phyloP scores from a whole-genome alignment of 2,329 filamentous ascomycete genomes.

The Hyphodiscus sp. region DNA sequence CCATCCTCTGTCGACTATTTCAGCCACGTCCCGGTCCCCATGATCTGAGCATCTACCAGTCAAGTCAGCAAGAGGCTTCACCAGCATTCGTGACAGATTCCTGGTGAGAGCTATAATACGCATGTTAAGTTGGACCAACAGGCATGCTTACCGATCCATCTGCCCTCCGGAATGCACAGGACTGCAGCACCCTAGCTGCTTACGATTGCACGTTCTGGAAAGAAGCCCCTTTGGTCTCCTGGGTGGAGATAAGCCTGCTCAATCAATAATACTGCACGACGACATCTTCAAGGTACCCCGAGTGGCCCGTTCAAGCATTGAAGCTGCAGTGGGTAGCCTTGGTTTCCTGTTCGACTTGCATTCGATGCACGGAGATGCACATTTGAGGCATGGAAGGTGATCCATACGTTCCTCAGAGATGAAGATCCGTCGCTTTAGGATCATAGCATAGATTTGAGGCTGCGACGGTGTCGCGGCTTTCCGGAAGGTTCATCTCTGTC shows the following conservation, averaged over 20 bases:
- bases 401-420: neutral
- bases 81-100: neutral
- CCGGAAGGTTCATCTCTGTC: neutral
- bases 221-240: neutral
- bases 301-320: neutral
- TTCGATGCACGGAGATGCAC: neutral
- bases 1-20: neutral
- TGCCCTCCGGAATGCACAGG: neutral
- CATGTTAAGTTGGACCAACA: neutral
- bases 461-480: neutral
- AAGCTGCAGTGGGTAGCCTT: neutral
- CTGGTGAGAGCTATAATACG: neutral
- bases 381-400: neutral
- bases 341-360: neutral
- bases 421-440: neutral
- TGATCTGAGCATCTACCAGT: neutral
- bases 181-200: neutral
- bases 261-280: neutral
- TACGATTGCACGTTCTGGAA: neutral
- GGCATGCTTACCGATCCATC: neutral
- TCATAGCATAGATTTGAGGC: too few species aligned
- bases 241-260: neutral
- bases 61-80: neutral
- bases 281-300: neutral
- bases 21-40: neutral